Percentiles rank a stretch among this genome's conserved stretches.
These are phyloP conservation scores for Aspergillus ellipticus DNA, from an alignment of 495 filamentous ascomycete genomes.

Conservation along the genomic window DNA sequence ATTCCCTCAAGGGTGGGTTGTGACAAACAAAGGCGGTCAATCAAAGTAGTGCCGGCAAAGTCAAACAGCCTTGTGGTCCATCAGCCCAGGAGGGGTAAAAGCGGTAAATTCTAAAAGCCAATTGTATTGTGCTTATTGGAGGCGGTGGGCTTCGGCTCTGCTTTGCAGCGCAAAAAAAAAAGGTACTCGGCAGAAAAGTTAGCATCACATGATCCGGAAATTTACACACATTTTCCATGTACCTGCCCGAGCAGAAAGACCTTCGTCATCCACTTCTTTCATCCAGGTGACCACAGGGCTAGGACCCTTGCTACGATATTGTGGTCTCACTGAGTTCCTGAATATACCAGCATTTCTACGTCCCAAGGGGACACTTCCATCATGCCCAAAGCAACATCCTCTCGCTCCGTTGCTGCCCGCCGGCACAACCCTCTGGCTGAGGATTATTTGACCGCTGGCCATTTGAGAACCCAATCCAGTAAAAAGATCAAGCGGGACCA, in stretches of 20 bases:
- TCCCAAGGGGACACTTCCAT: constrained; percentile 8
- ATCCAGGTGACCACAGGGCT: background rate
- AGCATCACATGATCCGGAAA: constrained; percentile 37
- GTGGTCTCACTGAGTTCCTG: background rate
- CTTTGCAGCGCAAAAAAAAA: constrained; percentile 12
- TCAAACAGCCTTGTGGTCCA: background rate
- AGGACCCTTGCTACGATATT: background rate
- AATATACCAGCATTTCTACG: background rate
- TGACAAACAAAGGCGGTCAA: constrained; percentile 12
- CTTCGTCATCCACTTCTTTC: background rate
- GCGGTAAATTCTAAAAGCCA: constrained; percentile 2
- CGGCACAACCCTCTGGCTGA: constrained; percentile 72
- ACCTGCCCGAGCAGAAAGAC: background rate
- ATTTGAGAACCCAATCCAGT: constrained; percentile 51
- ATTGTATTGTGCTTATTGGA: background rate
- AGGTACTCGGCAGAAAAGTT: constrained; percentile 31
- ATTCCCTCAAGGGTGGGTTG: background rate
- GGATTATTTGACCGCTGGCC: constrained; percentile 63
- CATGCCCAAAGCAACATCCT: constrained; percentile 46
- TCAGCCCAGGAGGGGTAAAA: constrained; percentile 8
- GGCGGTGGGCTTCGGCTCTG: constrained; percentile 22
- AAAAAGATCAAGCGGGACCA: constrained; percentile 53
- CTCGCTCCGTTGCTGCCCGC: constrained; percentile 39
- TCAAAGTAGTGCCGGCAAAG: background rate
- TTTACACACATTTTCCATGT: constrained; percentile 35